Evolutionary conservation across 2,329 filamentous ascomycete genomes (phyloP).

Genomic region (Aspergillus novoparasiticus): DNA sequence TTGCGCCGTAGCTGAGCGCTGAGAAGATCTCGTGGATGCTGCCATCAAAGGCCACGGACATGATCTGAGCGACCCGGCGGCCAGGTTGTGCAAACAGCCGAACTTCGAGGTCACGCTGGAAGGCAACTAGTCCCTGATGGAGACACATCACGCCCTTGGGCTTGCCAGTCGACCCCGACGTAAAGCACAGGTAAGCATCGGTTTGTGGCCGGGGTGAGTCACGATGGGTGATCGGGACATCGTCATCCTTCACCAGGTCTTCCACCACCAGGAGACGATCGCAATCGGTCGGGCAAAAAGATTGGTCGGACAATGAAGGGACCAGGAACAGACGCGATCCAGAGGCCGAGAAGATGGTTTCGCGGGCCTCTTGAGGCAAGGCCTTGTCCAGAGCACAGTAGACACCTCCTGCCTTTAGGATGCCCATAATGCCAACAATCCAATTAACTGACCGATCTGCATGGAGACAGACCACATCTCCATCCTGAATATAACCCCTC

Average conservation of each 20-base stretch:
- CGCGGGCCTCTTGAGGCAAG: not conserved
- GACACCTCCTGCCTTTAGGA: slow-evolving; percentile 10
- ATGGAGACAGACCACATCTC: slow-evolving; percentile 11
- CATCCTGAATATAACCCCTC: not conserved
- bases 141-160: slow-evolving; percentile 28
- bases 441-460: slow-evolving; percentile 22
- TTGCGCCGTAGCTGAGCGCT: slow-evolving; percentile 43
- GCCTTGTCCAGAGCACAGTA: slow-evolving; percentile 27
- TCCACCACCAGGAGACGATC: not conserved
- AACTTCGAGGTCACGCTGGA: slow-evolving; percentile 35
- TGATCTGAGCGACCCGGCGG: slow-evolving; percentile 40
- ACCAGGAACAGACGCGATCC: not conserved
- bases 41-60: slow-evolving; percentile 51
- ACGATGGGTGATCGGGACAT: not conserved
- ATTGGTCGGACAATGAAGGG: not conserved
- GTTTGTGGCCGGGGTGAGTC: not conserved
- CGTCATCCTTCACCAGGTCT: not conserved
- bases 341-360: not conserved
- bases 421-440: slow-evolving; percentile 12
- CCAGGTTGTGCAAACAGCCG: slow-evolving; percentile 39
- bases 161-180: slow-evolving; percentile 38
- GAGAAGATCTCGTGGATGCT: slow-evolving; percentile 48
- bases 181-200: slow-evolving; percentile 40
- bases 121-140: slow-evolving; percentile 41
- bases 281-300: not conserved